A percentile compares a stretch with the other conserved stretches of the same genome.
Evolutionary conservation across 352 stramenopile genomes (phyloP).

Genomic region (Phytophthora palmivora): DNA sequence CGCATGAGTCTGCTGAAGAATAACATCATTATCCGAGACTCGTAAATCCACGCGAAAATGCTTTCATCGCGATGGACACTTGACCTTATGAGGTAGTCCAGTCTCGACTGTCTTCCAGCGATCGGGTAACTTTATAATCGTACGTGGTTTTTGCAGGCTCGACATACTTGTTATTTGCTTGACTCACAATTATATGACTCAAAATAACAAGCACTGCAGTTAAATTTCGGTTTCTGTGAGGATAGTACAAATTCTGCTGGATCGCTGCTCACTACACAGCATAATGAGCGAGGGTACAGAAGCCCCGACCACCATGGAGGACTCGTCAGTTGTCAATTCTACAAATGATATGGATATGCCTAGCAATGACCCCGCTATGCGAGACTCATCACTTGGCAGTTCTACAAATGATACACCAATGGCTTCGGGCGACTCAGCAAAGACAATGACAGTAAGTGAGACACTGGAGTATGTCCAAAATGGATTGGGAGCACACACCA

Average conservation of each 20-base stretch:
- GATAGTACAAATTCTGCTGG: constrained; percentile 4
- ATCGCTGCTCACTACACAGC: neutral
- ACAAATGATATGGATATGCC: neutral
- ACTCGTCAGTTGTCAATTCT: neutral
- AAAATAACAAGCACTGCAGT: constrained; percentile 13
- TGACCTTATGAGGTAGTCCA: neutral
- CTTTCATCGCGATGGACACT: constrained; percentile 3
- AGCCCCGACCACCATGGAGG: neutral
- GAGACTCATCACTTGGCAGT: neutral
- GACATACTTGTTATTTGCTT: neutral
- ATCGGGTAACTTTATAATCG: constrained; percentile 25
- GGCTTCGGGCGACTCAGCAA: neutral
- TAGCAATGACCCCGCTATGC: neutral
- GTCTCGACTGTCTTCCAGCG: neutral
- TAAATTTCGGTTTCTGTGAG: constrained; percentile 16
- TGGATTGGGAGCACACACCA: constrained; percentile 58
- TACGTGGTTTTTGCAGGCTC: constrained; percentile 9
- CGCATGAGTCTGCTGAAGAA: constrained; percentile 91
- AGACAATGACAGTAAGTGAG: constrained; percentile 17
- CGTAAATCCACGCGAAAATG: constrained; percentile 29
- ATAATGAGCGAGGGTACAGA: constrained; percentile 6
- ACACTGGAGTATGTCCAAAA: constrained; percentile 56
- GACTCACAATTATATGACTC: neutral
- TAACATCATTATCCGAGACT: constrained; percentile 82
- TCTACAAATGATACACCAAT: neutral